Conservation (phyloP, 2,329 filamentous ascomycete species). For the Colletotrichum salicis region DNA sequence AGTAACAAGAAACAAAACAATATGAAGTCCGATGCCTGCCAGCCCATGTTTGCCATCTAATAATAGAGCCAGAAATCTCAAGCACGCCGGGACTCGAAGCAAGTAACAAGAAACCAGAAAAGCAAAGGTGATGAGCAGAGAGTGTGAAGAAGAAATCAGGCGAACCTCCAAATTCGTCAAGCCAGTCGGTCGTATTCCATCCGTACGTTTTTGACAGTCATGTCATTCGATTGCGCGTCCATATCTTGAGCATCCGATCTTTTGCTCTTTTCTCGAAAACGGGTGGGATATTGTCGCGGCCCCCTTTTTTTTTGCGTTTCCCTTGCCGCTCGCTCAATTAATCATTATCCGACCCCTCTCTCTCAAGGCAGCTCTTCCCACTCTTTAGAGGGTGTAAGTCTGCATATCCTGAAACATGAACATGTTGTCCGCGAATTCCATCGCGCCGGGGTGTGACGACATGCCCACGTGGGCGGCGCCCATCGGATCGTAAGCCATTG, state of each 20-base stretch:
- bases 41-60: constrained; percentile 28
- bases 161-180: constrained; percentile 12
- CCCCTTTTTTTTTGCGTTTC: background rate
- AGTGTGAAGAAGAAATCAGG: constrained; percentile 13
- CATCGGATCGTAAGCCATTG: constrained; percentile 29
- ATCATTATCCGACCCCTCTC: background rate
- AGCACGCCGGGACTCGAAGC: background rate
- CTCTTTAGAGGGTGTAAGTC: constrained; percentile 36
- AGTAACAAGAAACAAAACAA: background rate
- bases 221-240: background rate
- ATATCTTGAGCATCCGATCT: background rate
- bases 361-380: constrained; percentile 1
- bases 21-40: constrained; percentile 1
- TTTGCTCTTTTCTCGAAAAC: background rate
- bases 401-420: constrained; percentile 45
- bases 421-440: constrained; percentile 43
- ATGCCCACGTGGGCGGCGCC: constrained; percentile 28
- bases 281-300: constrained; percentile 5
- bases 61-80: constrained; percentile 16
- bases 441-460: constrained; percentile 35
- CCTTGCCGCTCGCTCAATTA: constrained; percentile 3
- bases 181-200: constrained; percentile 27
- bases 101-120: background rate
- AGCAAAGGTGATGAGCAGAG: no score
- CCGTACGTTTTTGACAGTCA: constrained; percentile 8